Percentiles rank a stretch among this genome's conserved stretches.
phyloP scores from a whole-genome alignment of 75 land plant species.

The Sequoia sempervirens region DNA sequence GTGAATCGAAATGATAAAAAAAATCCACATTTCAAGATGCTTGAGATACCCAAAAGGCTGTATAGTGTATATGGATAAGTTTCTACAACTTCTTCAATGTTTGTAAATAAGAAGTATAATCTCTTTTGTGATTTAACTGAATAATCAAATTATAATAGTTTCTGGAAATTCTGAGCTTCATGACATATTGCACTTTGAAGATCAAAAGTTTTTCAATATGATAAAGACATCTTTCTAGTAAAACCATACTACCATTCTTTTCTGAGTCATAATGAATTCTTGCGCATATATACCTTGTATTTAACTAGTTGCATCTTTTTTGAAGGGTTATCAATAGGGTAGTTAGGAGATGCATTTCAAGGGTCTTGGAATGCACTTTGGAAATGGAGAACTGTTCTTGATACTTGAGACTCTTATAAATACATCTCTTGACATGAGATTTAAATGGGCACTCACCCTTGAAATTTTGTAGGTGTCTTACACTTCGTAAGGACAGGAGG shows the following conservation, averaged over 20 bases:
- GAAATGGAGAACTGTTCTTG: no score
- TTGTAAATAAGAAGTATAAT: not conserved
- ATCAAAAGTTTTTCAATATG: not conserved
- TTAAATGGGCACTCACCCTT: no score
- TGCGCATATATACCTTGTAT: not conserved
- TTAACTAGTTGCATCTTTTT: not conserved
- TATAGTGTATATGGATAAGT: not conserved
- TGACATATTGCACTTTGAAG: not conserved
- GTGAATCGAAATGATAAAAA: not conserved
- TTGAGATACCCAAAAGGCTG: not conserved
- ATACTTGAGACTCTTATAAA: no score
- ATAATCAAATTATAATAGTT: not conserved
- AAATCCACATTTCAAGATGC: not conserved
- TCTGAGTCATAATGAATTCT: not conserved
- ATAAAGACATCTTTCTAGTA: not conserved
- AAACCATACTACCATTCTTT: not conserved
- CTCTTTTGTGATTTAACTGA: not conserved
- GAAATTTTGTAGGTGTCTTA: not conserved
- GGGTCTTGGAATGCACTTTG: no score
- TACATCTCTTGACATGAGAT: no score
- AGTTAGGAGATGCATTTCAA: no score
- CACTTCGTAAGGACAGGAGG: not conserved
- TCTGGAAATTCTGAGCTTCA: not conserved
- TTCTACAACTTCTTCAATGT: not conserved
- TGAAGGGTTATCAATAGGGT: not conserved